Conservation (phyloP, 2,329 filamentous ascomycete species). For the Fusarium albosuccineum region DNA sequence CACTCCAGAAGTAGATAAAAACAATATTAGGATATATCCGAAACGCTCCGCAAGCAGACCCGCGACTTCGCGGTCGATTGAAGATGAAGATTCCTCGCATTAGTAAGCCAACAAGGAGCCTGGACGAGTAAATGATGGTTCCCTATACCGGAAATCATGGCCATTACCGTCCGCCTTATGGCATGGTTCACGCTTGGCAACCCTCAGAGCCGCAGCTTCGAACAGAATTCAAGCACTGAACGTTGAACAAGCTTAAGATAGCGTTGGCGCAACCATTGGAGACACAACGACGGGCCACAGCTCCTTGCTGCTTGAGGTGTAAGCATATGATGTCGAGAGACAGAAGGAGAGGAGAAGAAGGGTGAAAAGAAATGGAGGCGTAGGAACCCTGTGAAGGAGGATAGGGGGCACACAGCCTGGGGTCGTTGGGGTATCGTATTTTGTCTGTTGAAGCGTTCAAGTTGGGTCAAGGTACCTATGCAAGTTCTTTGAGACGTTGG, state of each 20-base stretch:
- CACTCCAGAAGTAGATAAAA: neutral
- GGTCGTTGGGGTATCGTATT: conserved; percentile 7
- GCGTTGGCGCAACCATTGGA: neutral
- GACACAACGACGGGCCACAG: neutral
- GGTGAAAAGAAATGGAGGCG: neutral
- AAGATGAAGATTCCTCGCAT: neutral
- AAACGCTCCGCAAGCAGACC: neutral
- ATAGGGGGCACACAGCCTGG: neutral
- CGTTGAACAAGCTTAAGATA: neutral
- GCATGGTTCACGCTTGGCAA: neutral
- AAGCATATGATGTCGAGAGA: neutral
- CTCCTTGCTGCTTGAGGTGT: conserved; percentile 9
- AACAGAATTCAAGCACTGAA: neutral
- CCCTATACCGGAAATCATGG: neutral
- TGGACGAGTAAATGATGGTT: neutral
- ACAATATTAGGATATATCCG: neutral
- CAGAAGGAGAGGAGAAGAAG: neutral
- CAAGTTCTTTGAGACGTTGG: conserved; percentile 21
- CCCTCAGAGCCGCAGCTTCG: neutral
- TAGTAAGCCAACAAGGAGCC: neutral
- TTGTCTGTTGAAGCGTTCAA: conserved; percentile 17
- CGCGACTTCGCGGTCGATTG: neutral
- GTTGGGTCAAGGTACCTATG: conserved; percentile 19
- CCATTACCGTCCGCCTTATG: neutral
- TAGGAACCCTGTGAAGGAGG: neutral